phyloP scores from a whole-genome alignment of 2,329 filamentous ascomycete genomes.

The Fusarium veterinarium region DNA sequence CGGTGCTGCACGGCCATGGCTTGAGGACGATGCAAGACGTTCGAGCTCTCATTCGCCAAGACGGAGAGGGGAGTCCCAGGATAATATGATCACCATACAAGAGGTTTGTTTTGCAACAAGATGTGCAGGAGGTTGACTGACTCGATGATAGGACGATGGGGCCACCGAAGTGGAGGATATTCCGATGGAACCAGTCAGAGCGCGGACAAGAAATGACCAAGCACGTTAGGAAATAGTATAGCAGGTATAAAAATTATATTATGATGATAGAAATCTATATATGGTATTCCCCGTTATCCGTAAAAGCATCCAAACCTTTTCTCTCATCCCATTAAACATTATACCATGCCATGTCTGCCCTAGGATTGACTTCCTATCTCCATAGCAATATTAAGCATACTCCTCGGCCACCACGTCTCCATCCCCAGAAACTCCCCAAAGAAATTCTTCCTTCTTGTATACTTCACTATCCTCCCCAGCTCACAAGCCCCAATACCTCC shows the following conservation, averaged over 20 bases:
- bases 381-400: constrained; percentile 45
- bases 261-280: not conserved
- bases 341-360: accelerated
- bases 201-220: constrained; percentile 2
- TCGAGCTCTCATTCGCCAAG: not conserved
- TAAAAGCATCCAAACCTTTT: accelerated
- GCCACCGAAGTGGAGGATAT: not conserved
- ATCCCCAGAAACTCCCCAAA: not conserved
- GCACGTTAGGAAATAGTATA: not conserved
- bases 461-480: constrained; percentile 43
- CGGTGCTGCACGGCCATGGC: accelerated
- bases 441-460: constrained; percentile 23
- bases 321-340: not conserved
- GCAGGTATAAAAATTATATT: not conserved
- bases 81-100: not conserved
- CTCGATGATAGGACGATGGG: not conserved
- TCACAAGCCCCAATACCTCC: constrained; percentile 51
- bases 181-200: not conserved
- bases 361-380: constrained; percentile 10
- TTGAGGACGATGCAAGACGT: not conserved
- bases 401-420: constrained; percentile 51
- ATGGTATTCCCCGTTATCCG: not conserved
- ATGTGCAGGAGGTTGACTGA: not conserved
- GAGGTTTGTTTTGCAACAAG: not conserved
- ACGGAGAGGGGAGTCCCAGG: not conserved